Conservation (phyloP, 1,139 yeast species). For the Suhomyces choctaworum region DNA sequence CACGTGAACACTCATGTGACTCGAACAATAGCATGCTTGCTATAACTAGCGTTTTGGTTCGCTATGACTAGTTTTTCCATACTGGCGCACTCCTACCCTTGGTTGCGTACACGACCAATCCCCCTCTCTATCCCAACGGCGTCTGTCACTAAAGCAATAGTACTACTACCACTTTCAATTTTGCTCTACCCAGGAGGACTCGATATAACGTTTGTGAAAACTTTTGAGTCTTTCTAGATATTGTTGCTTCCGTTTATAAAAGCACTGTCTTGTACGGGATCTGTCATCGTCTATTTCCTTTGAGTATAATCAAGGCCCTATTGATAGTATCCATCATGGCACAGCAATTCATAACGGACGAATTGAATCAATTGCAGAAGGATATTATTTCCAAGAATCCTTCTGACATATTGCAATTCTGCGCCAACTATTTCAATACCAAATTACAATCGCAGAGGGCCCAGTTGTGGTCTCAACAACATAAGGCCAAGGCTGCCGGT, state of each 20-base stretch:
- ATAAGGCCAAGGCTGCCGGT: constrained; percentile 54
- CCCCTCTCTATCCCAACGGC: constrained; percentile 13
- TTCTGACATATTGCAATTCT: constrained; percentile 67
- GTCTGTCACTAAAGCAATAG: constrained; percentile 8
- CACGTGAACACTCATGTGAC: constrained; percentile 4
- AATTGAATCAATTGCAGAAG: constrained; percentile 61
- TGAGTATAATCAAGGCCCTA: no score
- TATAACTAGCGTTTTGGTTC: no score
- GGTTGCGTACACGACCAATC: constrained; percentile 10
- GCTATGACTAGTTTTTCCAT: no score
- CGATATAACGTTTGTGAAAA: background rate
- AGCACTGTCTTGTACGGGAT: background rate
- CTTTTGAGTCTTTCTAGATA: background rate
- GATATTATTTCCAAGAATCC: constrained; percentile 67
- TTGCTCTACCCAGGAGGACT: background rate
- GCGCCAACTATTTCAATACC: constrained; percentile 67
- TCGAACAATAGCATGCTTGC: no score
- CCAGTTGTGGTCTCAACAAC: constrained; percentile 53
- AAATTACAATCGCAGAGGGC: constrained; percentile 63
- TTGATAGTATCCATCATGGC: constrained; percentile 14
- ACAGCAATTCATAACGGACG: constrained; percentile 31
- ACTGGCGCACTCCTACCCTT: constrained; percentile 1
- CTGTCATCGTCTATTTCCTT: background rate
- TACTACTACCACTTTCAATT: background rate
- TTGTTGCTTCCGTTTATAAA: constrained; percentile 1